Base-by-base conservation (phyloP, 2,329 filamentous ascomycete species). In the Magnaporthiopsis rhizophila region DNA sequence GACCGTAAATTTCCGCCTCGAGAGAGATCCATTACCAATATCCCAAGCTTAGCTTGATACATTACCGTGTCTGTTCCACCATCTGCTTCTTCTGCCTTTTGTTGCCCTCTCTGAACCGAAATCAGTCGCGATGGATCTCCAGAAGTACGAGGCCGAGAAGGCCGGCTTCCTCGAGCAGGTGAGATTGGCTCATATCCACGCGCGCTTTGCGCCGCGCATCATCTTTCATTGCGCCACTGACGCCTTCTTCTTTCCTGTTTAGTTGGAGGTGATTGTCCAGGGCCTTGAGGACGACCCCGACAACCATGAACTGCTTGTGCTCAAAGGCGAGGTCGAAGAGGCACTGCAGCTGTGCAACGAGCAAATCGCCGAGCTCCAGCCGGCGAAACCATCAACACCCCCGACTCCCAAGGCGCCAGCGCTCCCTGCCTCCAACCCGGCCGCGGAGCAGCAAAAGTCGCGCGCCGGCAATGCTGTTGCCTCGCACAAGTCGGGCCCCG, bases 281-380 rank as follows among this genome's bases (percentile, higher is more conserved):
- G 89, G 90, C 69, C 85, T 96, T 65, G 87, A 89, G 75, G 87
- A 90, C 75, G 91, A 95, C 72, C 88, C 92, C 68, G 88, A 89
- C 65, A 94, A 92, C 76, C 81, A 80, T 71, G 92, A 94, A 76
- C 86, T 96, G 72, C 83, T 88, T 72, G 85, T 83, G 73, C 85
- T 97, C 74, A 88, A 89, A 77, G 80, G 85, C 74, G 92, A 96
- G 82, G 86, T 97, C 78, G 85, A 91, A 81, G 85, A 89, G 79
- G 86, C 91, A 77, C 89, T 98, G 77, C 83, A 84, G 74, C 84
- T 92, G 70, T 86, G 92, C 77, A 86, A 93, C 80, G 87, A 89
- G 73, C 86, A 88, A 71, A 89, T 97, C 76, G 88, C 89, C 79
- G 90, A 95, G 77, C 83, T 95, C 75, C 88, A 90, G 78, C 85